Evolutionary conservation across 495 filamentous ascomycete genomes (phyloP), one percentile per base, ranked within the genome.

Genomic region (Hypoxylon fragiforme): DNA sequence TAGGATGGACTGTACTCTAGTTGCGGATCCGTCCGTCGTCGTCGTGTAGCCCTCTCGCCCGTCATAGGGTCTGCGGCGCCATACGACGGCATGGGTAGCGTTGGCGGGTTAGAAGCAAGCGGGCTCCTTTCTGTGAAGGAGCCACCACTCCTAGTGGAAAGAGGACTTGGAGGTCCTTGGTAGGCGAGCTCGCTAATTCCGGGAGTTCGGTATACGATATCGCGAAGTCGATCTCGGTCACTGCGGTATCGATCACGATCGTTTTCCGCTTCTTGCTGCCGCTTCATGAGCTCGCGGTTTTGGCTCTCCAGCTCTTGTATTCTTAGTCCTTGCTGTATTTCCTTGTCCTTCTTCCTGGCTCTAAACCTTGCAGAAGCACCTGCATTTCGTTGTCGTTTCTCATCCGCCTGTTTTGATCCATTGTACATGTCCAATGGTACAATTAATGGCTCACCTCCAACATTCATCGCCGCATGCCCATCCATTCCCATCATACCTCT

Each of bases 351-450:
- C 60, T 89, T 83, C 44, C 92, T 81, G 65, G 88, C 85, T 46
- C 94, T 85, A 62, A 97, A 97, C 34, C 94, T 77, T 50, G 91
- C 85, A 32, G 91, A 96, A 6, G 94, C 94, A 36, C 89, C 90
- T 42, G 95, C 95, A 67, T 98, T 98, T 32, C 91, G 86, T 72
- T 90, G 89, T 42, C 90, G 79, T 71, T 96, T 97, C 73, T 95
- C 90, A 56, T 95, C 90, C 60, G 90, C 87, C 57, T 85, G 85
- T 56, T 87, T 90, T 50, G 89, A 95, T 15, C 85, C 92, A 54
- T 86, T 85, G 54, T 91, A 89, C 57, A 88, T 79, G 63, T 95
- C 75, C 50, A 90, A 83, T 45, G 84, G 83, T 48, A 92, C 87
- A 70, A 66, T 68, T 57, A 80, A 70, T 22, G 74, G 64, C 37